Percentiles rank a stretch among this genome's conserved stretches.
Conservation (phyloP, 495 filamentous ascomycete genomes). For the Talaromyces nanjingensis region DNA sequence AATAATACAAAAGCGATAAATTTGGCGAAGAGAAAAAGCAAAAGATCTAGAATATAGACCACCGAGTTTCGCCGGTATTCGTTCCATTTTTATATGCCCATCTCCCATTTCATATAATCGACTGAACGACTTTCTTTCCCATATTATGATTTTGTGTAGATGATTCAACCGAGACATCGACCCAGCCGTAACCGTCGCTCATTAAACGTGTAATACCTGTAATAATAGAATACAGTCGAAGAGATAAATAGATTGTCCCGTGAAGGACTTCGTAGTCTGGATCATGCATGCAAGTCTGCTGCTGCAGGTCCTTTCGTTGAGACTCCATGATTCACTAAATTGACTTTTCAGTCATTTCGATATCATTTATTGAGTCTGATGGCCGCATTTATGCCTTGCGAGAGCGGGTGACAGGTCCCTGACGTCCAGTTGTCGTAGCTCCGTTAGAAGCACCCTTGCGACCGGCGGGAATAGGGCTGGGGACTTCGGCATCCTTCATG, state of each 20-base stretch:
- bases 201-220: slow-evolving; percentile 9
- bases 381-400: slow-evolving; percentile 39
- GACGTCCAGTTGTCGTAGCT: slow-evolving; percentile 19
- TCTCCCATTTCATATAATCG: background rate
- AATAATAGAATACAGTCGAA: slow-evolving; percentile 7
- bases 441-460: slow-evolving; percentile 24
- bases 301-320: background rate
- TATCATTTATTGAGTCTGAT: background rate
- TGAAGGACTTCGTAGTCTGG: background rate
- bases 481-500: slow-evolving; percentile 46
- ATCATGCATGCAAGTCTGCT: background rate
- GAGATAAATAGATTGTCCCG: background rate
- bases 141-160: background rate
- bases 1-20: background rate
- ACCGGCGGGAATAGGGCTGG: slow-evolving; percentile 23
- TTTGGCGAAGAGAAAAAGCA: background rate
- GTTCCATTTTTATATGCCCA: background rate
- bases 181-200: slow-evolving; percentile 7
- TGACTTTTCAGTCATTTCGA: background rate
- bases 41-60: background rate
- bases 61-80: background rate
- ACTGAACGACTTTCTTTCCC: background rate
- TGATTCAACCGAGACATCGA: slow-evolving; percentile 4
- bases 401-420: slow-evolving; percentile 41
- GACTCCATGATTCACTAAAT: background rate